Evolutionary conservation across 1,284 basidiomycete species (phyloP).

Genomic region (Rhizopogon hawkerae): DNA sequence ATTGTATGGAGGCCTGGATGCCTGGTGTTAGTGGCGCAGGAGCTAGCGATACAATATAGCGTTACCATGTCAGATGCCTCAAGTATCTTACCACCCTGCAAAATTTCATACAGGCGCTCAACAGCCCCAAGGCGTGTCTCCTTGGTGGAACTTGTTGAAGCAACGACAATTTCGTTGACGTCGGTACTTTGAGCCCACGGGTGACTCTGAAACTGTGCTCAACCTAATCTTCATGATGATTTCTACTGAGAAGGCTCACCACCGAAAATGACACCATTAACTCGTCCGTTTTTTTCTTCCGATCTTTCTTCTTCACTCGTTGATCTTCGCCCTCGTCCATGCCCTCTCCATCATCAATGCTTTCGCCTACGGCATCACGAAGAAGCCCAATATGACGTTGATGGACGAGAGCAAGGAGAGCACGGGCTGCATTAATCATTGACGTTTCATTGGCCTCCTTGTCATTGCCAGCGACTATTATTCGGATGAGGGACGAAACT

Average conservation of each 20-base stretch:
- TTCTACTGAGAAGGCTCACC: slow-evolving; percentile 26
- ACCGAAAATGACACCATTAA: slow-evolving; percentile 48
- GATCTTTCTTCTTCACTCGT: slow-evolving; percentile 24
- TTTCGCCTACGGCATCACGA: slow-evolving; percentile 31
- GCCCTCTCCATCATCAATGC: slow-evolving; percentile 28
- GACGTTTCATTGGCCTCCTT: slow-evolving; percentile 14
- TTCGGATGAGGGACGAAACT: slow-evolving; percentile 29
- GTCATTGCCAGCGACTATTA: slow-evolving; percentile 13
- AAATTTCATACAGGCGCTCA: slow-evolving; percentile 36
- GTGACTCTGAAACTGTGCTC: slow-evolving; percentile 17
- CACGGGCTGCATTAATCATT: slow-evolving; percentile 15
- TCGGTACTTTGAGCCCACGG: slow-evolving; percentile 24
- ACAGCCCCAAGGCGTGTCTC: slow-evolving; percentile 45
- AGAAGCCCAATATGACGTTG: slow-evolving; percentile 48
- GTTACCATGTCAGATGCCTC: slow-evolving; percentile 34
- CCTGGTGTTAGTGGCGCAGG: not conserved
- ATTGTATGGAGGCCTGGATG: slow-evolving; percentile 39
- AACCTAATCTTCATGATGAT: not conserved
- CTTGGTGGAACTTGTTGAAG: slow-evolving; percentile 44
- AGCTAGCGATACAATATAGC: slow-evolving; percentile 5
- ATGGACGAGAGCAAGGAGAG: slow-evolving; percentile 36
- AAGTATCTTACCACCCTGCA: slow-evolving; percentile 22
- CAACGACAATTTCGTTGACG: slow-evolving; percentile 41
- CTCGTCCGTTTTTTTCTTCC: slow-evolving; percentile 39
- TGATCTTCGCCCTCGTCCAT: slow-evolving; percentile 29